Evolutionary conservation across 179 eudicot genomes (phyloP).

Genomic region (Silene coronaria): DNA sequence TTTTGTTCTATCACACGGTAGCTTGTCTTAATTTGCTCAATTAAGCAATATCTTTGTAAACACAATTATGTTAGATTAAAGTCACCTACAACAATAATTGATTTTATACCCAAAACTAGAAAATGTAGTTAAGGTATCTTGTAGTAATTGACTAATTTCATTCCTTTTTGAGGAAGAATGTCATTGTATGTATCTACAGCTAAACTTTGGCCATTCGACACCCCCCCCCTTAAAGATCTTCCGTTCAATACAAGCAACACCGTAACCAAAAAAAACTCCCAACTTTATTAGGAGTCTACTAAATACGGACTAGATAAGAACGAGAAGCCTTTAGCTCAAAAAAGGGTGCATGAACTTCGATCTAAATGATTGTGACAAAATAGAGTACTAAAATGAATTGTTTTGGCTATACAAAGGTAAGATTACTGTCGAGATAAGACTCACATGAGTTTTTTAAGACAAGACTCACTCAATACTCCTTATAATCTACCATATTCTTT

Average conservation of each 20-base stretch:
- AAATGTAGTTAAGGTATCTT: conserved; percentile 5
- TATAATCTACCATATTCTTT: no score
- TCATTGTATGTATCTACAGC: neutral
- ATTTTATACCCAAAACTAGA: neutral
- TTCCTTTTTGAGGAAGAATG: conserved; percentile 11
- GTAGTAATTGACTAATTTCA: conserved; percentile 7
- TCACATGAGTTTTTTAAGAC: no score
- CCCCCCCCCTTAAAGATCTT: neutral
- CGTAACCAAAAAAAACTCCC: neutral
- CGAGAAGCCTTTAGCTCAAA: no score
- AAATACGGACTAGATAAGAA: no score
- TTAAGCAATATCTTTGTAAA: neutral
- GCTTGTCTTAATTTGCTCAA: neutral
- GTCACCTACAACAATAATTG: neutral
- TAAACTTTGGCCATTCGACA: neutral
- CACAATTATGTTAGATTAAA: neutral
- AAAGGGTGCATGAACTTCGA: no score
- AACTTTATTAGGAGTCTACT: no score
- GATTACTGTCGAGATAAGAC: no score
- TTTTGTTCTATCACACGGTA: neutral
- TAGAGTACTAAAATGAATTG: no score
- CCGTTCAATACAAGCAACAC: neutral
- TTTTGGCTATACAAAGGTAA: no score
- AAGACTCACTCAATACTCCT: no score
- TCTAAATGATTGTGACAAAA: no score